phyloP scores from a whole-genome alignment of 2,329 filamentous ascomycete genomes.

The Epichloe amarillans region DNA sequence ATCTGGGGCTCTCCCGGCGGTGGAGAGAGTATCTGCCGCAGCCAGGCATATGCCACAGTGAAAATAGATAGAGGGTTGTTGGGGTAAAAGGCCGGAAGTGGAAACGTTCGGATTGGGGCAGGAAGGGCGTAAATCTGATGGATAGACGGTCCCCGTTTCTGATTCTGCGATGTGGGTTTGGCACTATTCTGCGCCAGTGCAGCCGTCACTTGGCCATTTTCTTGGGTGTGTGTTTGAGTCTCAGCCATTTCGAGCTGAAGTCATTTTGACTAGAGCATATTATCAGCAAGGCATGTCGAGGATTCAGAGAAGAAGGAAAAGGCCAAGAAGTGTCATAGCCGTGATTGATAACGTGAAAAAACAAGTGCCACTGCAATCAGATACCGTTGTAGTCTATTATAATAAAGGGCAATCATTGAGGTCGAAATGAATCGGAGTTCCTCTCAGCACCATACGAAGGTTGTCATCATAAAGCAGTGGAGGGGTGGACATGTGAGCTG shows the following conservation, averaged over 20 bases:
- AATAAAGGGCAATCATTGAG: slow-evolving; percentile 49
- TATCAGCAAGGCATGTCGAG: background rate
- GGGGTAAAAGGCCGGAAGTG: slow-evolving; percentile 77
- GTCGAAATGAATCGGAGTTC: slow-evolving; percentile 38
- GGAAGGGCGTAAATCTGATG: slow-evolving; percentile 72
- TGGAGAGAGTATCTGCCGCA: slow-evolving; percentile 57
- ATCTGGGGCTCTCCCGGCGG: slow-evolving; percentile 50
- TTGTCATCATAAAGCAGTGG: slow-evolving; percentile 45
- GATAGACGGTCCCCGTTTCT: slow-evolving; percentile 30
- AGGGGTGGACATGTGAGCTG: background rate
- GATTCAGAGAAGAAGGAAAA: background rate
- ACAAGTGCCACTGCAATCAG: slow-evolving; percentile 46
- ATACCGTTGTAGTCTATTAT: slow-evolving; percentile 97
- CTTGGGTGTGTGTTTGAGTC: slow-evolving; percentile 15
- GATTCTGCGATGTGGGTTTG: slow-evolving; percentile 13
- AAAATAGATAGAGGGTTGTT: slow-evolving; percentile 84
- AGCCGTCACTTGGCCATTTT: slow-evolving; percentile 6
- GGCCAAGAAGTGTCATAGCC: background rate
- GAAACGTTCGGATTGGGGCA: slow-evolving; percentile 67
- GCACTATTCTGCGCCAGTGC: slow-evolving; percentile 7
- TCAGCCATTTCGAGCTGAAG: slow-evolving; percentile 29
- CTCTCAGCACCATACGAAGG: slow-evolving; percentile 42
- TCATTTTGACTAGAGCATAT: slow-evolving; percentile 32
- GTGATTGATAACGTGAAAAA: slow-evolving; percentile 1
- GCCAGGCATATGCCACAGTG: slow-evolving; percentile 64